phyloP scores from a whole-genome alignment of 2,329 filamentous ascomycete genomes.

The Rutstroemia sp. region DNA sequence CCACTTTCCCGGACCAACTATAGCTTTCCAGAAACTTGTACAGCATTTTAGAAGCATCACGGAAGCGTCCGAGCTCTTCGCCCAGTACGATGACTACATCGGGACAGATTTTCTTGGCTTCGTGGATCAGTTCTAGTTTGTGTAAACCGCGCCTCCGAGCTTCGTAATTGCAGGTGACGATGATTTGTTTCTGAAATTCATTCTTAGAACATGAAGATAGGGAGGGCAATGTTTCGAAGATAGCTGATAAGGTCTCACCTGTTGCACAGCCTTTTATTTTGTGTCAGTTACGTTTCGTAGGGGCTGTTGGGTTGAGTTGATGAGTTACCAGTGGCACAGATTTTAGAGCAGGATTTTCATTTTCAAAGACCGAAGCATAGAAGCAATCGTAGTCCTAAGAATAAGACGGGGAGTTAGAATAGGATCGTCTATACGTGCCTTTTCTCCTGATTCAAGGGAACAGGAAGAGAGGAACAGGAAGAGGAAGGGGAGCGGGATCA shows the following conservation, averaged over 20 bases:
- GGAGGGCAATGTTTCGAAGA: background rate
- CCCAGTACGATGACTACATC: slow-evolving; percentile 81
- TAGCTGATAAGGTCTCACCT: slow-evolving; percentile 16
- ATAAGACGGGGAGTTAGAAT: background rate
- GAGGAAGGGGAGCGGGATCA: background rate
- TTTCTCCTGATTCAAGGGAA: background rate
- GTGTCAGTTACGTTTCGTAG: slow-evolving; percentile 15
- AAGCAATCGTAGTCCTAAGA: slow-evolving; percentile 78
- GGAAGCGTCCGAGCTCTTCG: slow-evolving; percentile 78
- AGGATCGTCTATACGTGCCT: background rate
- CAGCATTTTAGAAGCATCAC: slow-evolving; percentile 75
- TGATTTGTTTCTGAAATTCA: slow-evolving; percentile 48
- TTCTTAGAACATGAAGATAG: background rate
- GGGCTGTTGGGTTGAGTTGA: slow-evolving; percentile 54
- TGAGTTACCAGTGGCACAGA: slow-evolving; percentile 60
- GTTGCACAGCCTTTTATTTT: slow-evolving; percentile 26
- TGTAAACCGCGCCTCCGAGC: slow-evolving; percentile 65
- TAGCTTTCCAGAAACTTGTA: slow-evolving; percentile 65
- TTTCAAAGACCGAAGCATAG: slow-evolving; percentile 82
- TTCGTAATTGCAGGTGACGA: slow-evolving; percentile 91
- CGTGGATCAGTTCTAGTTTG: slow-evolving; percentile 80
- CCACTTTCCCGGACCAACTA: slow-evolving; percentile 71
- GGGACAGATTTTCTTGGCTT: slow-evolving; percentile 73
- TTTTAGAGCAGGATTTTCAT: slow-evolving; percentile 66
- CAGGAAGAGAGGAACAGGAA: background rate